A percentile compares a stretch with the other conserved stretches of the same genome.
Conservation (phyloP, 2,329 filamentous ascomycete genomes). For the Cephalotrichum gorgonifer region DNA sequence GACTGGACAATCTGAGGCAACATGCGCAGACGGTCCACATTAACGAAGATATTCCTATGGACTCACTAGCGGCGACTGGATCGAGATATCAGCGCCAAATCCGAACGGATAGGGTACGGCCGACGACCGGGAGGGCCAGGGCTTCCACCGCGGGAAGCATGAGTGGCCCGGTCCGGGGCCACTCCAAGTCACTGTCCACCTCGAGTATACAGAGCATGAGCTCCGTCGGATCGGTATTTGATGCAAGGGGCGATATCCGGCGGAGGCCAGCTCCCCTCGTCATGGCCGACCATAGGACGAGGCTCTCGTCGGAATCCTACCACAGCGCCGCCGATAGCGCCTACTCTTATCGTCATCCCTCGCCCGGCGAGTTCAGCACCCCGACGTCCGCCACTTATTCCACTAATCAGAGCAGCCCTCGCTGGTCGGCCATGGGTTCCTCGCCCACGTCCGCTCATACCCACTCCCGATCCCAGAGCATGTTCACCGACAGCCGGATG, state of each 20-base stretch:
- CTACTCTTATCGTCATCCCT: conserved; percentile 53
- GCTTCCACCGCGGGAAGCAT: conserved; percentile 69
- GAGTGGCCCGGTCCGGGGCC: conserved; percentile 61
- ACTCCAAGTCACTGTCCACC: conserved; percentile 75
- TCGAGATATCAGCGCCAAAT: conserved; percentile 90
- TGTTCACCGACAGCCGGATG: conserved; percentile 55
- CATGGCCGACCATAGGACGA: conserved; percentile 63
- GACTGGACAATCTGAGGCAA: conserved; percentile 88
- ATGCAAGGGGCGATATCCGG: conserved; percentile 54
- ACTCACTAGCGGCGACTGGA: conserved; percentile 85
- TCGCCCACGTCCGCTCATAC: conserved; percentile 69
- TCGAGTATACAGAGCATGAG: conserved; percentile 74
- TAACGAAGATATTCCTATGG: conserved; percentile 90
- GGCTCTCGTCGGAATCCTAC: conserved; percentile 59
- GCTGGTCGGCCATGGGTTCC: conserved; percentile 57
- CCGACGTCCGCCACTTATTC: conserved; percentile 79
- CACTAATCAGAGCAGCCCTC: conserved; percentile 64
- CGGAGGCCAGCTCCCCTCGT: conserved; percentile 72
- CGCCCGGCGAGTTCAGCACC: conserved; percentile 67
- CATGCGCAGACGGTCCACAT: conserved; percentile 97
- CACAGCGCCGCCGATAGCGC: conserved; percentile 52
- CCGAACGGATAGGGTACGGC: conserved; percentile 69
- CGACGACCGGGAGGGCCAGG: conserved; percentile 60
- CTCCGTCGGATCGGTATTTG: conserved; percentile 57
- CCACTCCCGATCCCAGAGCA: conserved; percentile 59